A percentile compares a stretch with the other conserved stretches of the same genome.
These are phyloP conservation scores for Apiotrichum porosum DNA, from an alignment of 1,284 basidiomycete species.

Conservation along the genomic window DNA sequence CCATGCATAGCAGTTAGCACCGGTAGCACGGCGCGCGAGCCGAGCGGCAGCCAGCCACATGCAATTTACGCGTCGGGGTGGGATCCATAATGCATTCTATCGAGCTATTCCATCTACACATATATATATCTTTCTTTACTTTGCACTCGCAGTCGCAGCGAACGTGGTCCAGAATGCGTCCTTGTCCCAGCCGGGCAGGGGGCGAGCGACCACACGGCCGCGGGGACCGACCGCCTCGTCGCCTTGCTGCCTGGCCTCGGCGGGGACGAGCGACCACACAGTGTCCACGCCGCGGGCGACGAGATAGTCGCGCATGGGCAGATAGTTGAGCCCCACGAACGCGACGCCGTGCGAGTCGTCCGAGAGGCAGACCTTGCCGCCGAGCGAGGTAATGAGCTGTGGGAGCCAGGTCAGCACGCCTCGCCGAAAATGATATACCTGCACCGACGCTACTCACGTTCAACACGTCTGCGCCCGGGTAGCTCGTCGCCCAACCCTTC, in stretches of 20 bases:
- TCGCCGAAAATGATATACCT: neutral
- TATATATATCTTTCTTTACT: too few species aligned
- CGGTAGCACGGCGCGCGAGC: too few species aligned
- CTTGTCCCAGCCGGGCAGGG: slow-evolving; percentile 18
- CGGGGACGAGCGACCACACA: slow-evolving; percentile 60
- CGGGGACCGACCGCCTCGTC: slow-evolving; percentile 52
- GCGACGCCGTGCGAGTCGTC: slow-evolving; percentile 93
- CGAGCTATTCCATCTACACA: too few species aligned
- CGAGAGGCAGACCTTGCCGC: slow-evolving; percentile 77
- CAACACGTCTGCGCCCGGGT: slow-evolving; percentile 74
- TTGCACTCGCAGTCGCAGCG: too few species aligned
- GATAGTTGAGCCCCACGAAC: slow-evolving; percentile 83
- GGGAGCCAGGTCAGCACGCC: slow-evolving; percentile 1
- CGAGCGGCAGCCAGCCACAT: too few species aligned
- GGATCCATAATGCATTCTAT: too few species aligned
- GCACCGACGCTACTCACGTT: slow-evolving; percentile 54
- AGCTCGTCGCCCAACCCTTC: slow-evolving; percentile 82
- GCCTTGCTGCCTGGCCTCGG: slow-evolving; percentile 12
- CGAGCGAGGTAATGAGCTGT: slow-evolving; percentile 63
- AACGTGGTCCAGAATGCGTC: slow-evolving; percentile 28
- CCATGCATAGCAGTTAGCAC: too few species aligned
- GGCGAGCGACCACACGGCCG: slow-evolving; percentile 27
- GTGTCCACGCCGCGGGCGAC: slow-evolving; percentile 57
- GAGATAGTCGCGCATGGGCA: slow-evolving; percentile 65
- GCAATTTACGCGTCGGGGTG: too few species aligned